These are phyloP conservation scores for Brettanomyces anomalus DNA, from an alignment of 805 yeast genomes.

Conservation along the genomic window DNA sequence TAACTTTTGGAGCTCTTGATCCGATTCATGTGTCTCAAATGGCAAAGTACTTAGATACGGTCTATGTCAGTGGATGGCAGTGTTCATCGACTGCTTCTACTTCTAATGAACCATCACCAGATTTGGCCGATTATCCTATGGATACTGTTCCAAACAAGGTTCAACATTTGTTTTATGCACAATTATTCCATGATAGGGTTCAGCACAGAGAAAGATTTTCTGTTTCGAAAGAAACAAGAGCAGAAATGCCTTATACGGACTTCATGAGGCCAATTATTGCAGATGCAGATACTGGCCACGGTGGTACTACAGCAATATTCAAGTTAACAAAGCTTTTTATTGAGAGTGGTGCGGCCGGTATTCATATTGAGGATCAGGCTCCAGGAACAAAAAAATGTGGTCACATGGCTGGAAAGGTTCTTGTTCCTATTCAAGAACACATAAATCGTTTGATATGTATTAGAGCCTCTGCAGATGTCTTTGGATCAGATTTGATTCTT, in stretches of 20 bases:
- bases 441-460: conserved; percentile 89
- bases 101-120: conserved; percentile 96
- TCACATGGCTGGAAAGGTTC: conserved; percentile 97
- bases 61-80: conserved; percentile 98
- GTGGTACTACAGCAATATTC: conserved; percentile 94
- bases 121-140: conserved; percentile 96
- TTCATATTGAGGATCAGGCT: conserved; percentile 98
- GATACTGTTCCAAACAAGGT: conserved; percentile 98
- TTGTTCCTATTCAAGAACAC: conserved; percentile 96
- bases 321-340: conserved; percentile 93
- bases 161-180: conserved; percentile 94
- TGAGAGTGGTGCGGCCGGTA: conserved; percentile 98
- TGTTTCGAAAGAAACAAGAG: conserved; percentile 54
- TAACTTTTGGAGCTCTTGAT: conserved; percentile 93
- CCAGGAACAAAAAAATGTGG: conserved; percentile 99
- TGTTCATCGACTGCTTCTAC: conserved; percentile 97
- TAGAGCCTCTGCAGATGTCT: conserved; percentile 90
- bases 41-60: conserved; percentile 90
- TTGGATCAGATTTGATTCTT: conserved; percentile 75
- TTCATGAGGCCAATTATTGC: conserved; percentile 92
- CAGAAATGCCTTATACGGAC: conserved; percentile 67
- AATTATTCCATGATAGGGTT: conserved; percentile 93
- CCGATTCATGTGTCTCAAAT: conserved; percentile 94
- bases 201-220: conserved; percentile 79
- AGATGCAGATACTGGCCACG: conserved; percentile 98